Conservation (phyloP, 2,329 filamentous ascomycete genomes). For the Pezicula rhizophila region DNA sequence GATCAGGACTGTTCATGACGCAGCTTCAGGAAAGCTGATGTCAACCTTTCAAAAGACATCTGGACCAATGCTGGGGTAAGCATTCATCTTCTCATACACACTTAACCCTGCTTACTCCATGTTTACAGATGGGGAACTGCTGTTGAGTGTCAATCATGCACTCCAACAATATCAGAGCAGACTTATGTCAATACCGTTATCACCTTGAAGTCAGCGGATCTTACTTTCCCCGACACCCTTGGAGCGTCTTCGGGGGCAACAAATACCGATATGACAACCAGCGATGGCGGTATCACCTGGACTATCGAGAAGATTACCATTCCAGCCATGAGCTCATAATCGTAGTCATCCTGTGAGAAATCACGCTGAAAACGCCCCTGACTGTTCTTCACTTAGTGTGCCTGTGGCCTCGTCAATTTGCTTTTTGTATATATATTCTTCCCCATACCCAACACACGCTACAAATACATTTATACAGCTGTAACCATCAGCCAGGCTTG, state of each 20-base stretch:
- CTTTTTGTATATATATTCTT: too few relatives aligned
- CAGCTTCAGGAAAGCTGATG: constrained; percentile 14
- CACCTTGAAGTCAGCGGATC: not conserved
- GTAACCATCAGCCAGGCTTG: too few relatives aligned
- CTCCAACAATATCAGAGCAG: not conserved
- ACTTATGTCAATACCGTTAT: not conserved
- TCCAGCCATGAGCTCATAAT: constrained; percentile 13
- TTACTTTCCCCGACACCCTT: not conserved
- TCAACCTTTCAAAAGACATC: constrained; percentile 18
- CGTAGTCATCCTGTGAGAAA: too few relatives aligned
- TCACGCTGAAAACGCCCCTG: too few relatives aligned
- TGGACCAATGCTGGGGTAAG: constrained; percentile 12
- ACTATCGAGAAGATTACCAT: constrained; percentile 2
- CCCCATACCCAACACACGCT: too few relatives aligned
- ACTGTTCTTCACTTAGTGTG: too few relatives aligned
- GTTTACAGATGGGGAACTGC: constrained; percentile 13
- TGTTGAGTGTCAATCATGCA: not conserved
- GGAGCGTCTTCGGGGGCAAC: not conserved
- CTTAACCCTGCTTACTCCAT: too few relatives aligned
- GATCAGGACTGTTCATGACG: constrained; percentile 15
- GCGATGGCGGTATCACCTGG: not conserved
- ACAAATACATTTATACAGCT: too few relatives aligned
- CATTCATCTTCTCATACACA: too few relatives aligned
- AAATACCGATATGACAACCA: not conserved
- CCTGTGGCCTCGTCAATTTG: too few relatives aligned